These are phyloP conservation scores for Neurospora intermedia DNA, from an alignment of 495 filamentous ascomycete species.

Conservation along the genomic window DNA sequence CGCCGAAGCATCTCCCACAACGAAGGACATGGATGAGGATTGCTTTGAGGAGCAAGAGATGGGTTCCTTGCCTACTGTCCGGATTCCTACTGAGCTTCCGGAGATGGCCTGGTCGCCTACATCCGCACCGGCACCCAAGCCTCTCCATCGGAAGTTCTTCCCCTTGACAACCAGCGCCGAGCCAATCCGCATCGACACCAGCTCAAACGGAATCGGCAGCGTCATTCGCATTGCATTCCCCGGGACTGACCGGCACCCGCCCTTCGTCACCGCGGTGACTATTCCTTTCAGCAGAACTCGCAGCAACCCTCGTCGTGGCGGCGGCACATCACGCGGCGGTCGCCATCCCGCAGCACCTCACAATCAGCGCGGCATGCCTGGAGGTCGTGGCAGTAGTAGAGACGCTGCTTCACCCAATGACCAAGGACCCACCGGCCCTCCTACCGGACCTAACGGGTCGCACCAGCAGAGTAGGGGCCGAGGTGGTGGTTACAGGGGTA, in stretches of 20 bases:
- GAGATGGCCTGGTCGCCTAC: constrained; percentile 37
- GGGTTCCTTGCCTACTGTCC: constrained; percentile 61
- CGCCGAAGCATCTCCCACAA: constrained; percentile 25
- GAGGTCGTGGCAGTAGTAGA: constrained; percentile 4
- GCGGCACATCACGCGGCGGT: constrained; percentile 19
- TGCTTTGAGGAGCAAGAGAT: constrained; percentile 78
- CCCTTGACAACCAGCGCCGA: constrained; percentile 30
- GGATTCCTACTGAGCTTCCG: constrained; percentile 51
- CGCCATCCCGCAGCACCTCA: constrained; percentile 20
- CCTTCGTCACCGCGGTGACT: constrained; percentile 22
- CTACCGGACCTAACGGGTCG: constrained; percentile 4
- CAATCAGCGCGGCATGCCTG: constrained; percentile 1
- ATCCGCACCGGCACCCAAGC: constrained; percentile 24
- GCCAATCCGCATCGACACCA: constrained; percentile 26
- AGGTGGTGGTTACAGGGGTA: constrained; percentile 21
- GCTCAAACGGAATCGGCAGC: constrained; percentile 27
- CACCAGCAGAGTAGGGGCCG: constrained; percentile 8
- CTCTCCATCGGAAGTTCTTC: constrained; percentile 23
- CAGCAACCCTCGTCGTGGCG: constrained; percentile 38
- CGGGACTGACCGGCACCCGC: constrained; percentile 18
- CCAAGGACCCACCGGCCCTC: constrained; percentile 7
- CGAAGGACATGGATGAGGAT: constrained; percentile 60
- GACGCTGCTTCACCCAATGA: constrained; percentile 13
- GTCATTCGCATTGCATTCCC: constrained; percentile 35
- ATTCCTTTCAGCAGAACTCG: constrained; percentile 28